These are phyloP conservation scores for Penicillium crustosum DNA, from an alignment of 2,329 filamentous ascomycete species.

Conservation along the genomic window DNA sequence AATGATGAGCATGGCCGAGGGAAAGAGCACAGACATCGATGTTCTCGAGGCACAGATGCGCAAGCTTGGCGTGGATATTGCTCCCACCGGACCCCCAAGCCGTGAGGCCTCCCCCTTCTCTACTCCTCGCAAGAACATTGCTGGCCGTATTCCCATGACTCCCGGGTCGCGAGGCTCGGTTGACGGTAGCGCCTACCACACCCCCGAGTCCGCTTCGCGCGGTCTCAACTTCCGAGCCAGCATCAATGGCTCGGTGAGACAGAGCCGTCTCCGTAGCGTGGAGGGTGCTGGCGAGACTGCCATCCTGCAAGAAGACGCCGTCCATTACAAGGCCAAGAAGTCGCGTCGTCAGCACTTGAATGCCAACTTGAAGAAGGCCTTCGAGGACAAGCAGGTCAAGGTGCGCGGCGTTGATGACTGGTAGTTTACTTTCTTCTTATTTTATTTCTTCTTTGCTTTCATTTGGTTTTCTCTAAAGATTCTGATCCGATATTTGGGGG, in stretches of 20 bases:
- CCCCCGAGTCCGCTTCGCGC: conserved; percentile 40
- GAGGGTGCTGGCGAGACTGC: conserved; percentile 28
- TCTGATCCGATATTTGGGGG: not conserved
- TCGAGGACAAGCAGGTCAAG: conserved; percentile 37
- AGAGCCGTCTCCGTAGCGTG: conserved; percentile 35
- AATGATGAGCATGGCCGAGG: conserved; percentile 90
- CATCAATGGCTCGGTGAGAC: conserved; percentile 36
- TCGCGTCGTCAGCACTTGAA: conserved; percentile 39
- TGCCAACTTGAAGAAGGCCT: conserved; percentile 37
- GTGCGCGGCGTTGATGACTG: conserved; percentile 35
- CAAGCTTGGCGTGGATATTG: conserved; percentile 58
- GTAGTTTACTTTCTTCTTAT: conserved; percentile 16
- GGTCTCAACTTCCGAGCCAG: conserved; percentile 36
- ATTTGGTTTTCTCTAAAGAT: not conserved
- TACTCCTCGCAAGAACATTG: conserved; percentile 35
- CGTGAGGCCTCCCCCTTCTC: conserved; percentile 42
- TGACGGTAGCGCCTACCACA: conserved; percentile 43
- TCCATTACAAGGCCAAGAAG: conserved; percentile 39
- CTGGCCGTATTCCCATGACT: conserved; percentile 36
- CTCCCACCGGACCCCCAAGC: conserved; percentile 24
- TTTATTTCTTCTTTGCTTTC: not conserved
- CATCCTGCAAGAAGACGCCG: conserved; percentile 30
- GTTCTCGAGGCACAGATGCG: conserved; percentile 84
- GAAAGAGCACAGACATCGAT: conserved; percentile 86
- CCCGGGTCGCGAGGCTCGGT: conserved; percentile 40